Evolutionary conservation across 2,329 filamentous ascomycete genomes (phyloP).

Genomic region (Botryotinia globosa): DNA sequence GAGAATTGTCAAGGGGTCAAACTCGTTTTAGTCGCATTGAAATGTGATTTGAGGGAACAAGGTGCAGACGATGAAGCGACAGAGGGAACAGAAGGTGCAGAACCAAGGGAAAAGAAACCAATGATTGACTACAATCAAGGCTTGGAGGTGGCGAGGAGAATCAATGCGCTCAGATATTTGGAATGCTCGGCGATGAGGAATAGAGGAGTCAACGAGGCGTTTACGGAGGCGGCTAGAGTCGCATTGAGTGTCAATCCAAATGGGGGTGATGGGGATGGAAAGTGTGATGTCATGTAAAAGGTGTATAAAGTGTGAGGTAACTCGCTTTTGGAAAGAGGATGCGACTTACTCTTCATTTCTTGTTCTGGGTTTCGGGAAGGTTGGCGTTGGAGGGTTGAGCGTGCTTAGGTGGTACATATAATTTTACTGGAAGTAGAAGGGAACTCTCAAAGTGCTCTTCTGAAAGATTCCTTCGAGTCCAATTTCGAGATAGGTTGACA

Average conservation of each 20-base stretch:
- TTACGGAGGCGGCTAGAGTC: conserved; percentile 94
- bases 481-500: not conserved
- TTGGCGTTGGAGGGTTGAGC: conserved; percentile 5
- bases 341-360: not conserved
- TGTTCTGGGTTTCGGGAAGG: not conserved
- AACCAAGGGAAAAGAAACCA: conserved; percentile 58
- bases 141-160: conserved; percentile 83
- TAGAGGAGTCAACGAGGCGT: conserved; percentile 95
- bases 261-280: conserved; percentile 54
- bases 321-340: not conserved
- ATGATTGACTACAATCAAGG: conserved; percentile 90
- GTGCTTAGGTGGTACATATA: conserved; percentile 2
- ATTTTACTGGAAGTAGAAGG: not conserved
- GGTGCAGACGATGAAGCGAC: conserved; percentile 61
- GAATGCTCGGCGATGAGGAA: conserved; percentile 99
- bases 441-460: not conserved
- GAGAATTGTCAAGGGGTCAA: conserved; percentile 97
- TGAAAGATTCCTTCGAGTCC: not conserved
- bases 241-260: conserved; percentile 72
- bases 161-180: conserved; percentile 89
- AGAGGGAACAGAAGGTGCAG: conserved; percentile 41
- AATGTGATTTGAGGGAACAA: conserved; percentile 88
- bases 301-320: not conserved
- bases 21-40: conserved; percentile 90
- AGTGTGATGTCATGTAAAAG: conserved; percentile 57